Evolutionary conservation across 805 yeast species (phyloP).

Genomic region (Isabelozyma rhagii): DNA sequence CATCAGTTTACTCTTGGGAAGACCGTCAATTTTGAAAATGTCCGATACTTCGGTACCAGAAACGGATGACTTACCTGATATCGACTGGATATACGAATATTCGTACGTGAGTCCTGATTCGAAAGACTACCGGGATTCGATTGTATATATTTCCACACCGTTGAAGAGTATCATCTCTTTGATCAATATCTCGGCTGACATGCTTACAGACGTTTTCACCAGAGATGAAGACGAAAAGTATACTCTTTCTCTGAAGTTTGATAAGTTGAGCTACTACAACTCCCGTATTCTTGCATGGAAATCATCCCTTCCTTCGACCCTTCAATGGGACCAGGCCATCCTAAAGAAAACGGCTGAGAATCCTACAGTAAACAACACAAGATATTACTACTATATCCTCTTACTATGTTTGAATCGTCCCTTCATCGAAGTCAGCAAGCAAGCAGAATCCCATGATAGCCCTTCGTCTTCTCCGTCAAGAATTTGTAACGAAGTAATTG

Average conservation of each 20-base stretch:
- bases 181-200: constrained; percentile 42
- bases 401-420: constrained; percentile 60
- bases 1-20: constrained; percentile 55
- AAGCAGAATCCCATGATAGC: constrained; percentile 7
- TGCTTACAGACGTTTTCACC: constrained; percentile 44
- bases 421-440: constrained; percentile 41
- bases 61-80: constrained; percentile 56
- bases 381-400: constrained; percentile 58
- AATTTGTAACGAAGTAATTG: constrained; percentile 39
- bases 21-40: constrained; percentile 54
- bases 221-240: constrained; percentile 38
- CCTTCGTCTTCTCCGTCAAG: constrained; percentile 22
- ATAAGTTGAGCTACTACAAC: constrained; percentile 44
- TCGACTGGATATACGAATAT: constrained; percentile 61
- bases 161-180: constrained; percentile 40
- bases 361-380: constrained; percentile 51
- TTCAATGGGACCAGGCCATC: constrained; percentile 46
- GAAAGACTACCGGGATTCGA: constrained; percentile 8
- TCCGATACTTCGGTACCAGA: constrained; percentile 61
- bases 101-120: constrained; percentile 30
- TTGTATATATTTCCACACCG: constrained; percentile 41
- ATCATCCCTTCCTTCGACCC: constrained; percentile 43
- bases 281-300: constrained; percentile 52
- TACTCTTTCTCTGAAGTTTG: constrained; percentile 36
- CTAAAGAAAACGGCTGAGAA: constrained; percentile 44